Evolutionary conservation across 805 yeast genomes (phyloP).

Genomic region (Huiozyma naganishii): DNA sequence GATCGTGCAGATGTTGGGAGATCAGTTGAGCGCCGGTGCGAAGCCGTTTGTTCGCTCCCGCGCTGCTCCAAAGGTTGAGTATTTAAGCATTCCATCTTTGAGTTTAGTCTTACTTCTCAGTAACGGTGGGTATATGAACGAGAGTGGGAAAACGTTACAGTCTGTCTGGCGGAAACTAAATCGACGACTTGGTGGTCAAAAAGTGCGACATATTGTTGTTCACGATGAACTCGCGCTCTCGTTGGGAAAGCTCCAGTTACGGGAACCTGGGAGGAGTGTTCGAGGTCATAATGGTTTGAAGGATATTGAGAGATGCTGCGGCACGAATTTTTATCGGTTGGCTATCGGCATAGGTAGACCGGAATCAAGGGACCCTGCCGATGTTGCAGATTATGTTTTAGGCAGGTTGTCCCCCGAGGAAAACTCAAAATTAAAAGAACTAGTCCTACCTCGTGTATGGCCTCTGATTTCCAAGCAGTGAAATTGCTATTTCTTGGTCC

Average conservation of each 20-base stretch:
- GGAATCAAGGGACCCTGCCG: slow-evolving; percentile 27
- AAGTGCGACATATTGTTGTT: slow-evolving; percentile 43
- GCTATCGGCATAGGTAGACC: slow-evolving; percentile 68
- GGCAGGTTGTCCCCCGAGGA: slow-evolving; percentile 31
- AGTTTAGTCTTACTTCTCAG: not conserved
- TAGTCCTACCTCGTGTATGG: too few relatives aligned
- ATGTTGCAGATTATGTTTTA: slow-evolving; percentile 55
- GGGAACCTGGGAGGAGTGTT: slow-evolving; percentile 49
- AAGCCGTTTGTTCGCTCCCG: not conserved
- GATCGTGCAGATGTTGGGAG: slow-evolving; percentile 31
- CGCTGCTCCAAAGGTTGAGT: slow-evolving; percentile 1
- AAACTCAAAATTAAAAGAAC: not conserved
- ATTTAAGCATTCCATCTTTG: slow-evolving; percentile 8
- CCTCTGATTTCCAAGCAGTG: too few relatives aligned
- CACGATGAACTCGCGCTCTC: slow-evolving; percentile 72
- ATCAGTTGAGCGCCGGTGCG: slow-evolving; percentile 11
- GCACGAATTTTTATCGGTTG: slow-evolving; percentile 49
- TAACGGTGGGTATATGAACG: slow-evolving; percentile 3
- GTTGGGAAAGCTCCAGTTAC: slow-evolving; percentile 54
- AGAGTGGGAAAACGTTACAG: not conserved
- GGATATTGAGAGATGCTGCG: slow-evolving; percentile 39
- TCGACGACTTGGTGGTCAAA: not conserved
- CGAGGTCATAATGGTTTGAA: slow-evolving; percentile 82
- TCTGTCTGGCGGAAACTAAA: not conserved
- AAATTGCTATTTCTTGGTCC: too few relatives aligned